phyloP scores from a whole-genome alignment of 1,284 basidiomycete species.

The Ganoderma leucocontextum region DNA sequence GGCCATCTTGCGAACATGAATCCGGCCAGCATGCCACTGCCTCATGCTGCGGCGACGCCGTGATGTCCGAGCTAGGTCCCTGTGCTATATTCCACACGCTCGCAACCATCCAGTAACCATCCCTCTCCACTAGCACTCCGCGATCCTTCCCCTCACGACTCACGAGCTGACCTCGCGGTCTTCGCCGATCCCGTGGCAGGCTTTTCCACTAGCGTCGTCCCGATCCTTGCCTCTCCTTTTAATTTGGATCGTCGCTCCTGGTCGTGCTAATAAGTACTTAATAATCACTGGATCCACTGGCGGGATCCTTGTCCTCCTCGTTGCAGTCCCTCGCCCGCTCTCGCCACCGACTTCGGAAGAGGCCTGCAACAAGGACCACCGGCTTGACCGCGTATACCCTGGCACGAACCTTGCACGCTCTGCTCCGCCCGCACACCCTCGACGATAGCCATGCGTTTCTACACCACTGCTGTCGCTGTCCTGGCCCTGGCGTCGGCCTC shows the following conservation, averaged over 20 bases:
- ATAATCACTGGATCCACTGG: neutral
- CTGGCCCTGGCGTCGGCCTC: conserved; percentile 18
- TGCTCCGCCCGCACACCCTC: neutral
- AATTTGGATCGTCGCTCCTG: conserved; percentile 1
- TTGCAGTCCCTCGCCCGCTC: neutral
- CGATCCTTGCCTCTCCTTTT: neutral
- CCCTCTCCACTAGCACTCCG: neutral
- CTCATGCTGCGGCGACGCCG: neutral
- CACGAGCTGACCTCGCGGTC: neutral
- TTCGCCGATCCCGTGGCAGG: neutral
- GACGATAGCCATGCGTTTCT: conserved; percentile 25
- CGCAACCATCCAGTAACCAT: too few relatives aligned
- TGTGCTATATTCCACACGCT: neutral
- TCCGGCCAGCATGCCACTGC: neutral
- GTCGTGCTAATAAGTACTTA: neutral
- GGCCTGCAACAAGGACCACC: conserved; percentile 7
- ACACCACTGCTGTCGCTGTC: conserved; percentile 11
- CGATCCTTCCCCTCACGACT: neutral
- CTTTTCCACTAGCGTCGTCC: neutral
- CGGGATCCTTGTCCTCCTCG: neutral
- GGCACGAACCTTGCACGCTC: neutral
- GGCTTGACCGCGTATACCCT: conserved; percentile 5
- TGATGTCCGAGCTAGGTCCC: neutral
- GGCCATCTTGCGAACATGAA: neutral
- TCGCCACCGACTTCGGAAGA: neutral